Evolutionary conservation across 2,329 filamentous ascomycete genomes (phyloP), one percentile per base, ranked within the genome.

Genomic region (Ceratocystis destructans): DNA sequence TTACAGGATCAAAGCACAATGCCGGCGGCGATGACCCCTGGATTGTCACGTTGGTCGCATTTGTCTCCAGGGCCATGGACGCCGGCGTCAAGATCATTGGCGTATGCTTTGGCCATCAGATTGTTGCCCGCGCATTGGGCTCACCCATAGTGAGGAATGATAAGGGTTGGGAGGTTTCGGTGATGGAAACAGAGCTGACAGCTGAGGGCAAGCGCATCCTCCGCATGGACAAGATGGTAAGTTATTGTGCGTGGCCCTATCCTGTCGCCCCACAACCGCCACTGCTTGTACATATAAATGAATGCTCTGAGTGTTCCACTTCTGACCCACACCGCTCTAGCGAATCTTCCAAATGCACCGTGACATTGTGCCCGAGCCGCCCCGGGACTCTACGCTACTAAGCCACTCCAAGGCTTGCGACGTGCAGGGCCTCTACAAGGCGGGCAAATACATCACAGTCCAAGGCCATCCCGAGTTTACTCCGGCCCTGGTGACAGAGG

Each of bases 401-500:
- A 90, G 84, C 1, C 81, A 79, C 50, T 88, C 87, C 1, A 79
- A 81, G 2, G 76, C 79, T 59, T 95, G 90, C 76, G 76, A 80
- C 8, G 85, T 90, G n/a, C 90, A 96, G 74, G 88, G 86, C 69
- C 90, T 95, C 82, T 88, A 94, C 73, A 75, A 80, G 22, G 82
- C 85, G 7, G 78, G 80, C 53, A 80, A 81, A 45, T 78, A 89
- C 68, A 86, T 95, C 68, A 86, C 89, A 0, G 83, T 96, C 1
- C 90, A 96, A 77, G 90, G 90, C 5, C 90, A 96, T 74, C 91
- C 90, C 0, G 91, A 96, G 74, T 94, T 93, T 73, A 88, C 81
- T 3, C 79, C 80, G 68, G 81, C 84, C 17, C 91, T 95, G 70
- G 83, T 91, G 71, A 78, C 77, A 20, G 86, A 90, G 73, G 76